Conservation (phyloP, 495 filamentous ascomycete genomes). For the Cercophora scortea region DNA sequence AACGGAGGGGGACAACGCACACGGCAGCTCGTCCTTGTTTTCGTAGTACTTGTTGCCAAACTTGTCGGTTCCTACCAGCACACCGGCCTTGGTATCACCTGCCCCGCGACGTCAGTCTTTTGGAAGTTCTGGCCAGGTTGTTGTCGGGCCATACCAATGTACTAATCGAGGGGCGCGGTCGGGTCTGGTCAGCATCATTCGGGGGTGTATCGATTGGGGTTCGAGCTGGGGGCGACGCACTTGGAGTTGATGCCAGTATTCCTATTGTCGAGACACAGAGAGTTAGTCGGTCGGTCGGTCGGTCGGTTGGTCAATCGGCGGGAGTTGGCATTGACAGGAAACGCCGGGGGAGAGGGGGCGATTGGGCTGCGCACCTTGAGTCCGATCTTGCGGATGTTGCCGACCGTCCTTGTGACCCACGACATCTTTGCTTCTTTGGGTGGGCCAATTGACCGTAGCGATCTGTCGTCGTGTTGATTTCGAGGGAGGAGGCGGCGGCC, state of each 20-base stretch:
- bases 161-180: constrained; percentile 34
- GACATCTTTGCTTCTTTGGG: constrained; percentile 63
- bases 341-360: neutral
- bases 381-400: constrained; percentile 79
- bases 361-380: constrained; percentile 52
- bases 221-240: constrained; percentile 44
- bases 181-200: constrained; percentile 4
- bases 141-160: constrained; percentile 50
- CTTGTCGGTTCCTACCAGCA: constrained; percentile 74
- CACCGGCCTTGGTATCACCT: constrained; percentile 97
- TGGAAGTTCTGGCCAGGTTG: neutral
- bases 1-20: constrained; percentile 41
- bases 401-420: constrained; percentile 75
- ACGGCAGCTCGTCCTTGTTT: constrained; percentile 89
- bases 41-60: constrained; percentile 98
- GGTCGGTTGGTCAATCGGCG: constrained; percentile 7
- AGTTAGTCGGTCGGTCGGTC: no score
- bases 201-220: neutral
- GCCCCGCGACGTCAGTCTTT: constrained; percentile 25
- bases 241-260: constrained; percentile 86
- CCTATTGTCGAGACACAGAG: constrained; percentile 36
- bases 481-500: neutral
- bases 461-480: constrained; percentile 1
- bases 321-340: neutral
- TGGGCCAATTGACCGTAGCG: constrained; percentile 19